Conservation (phyloP, 2,329 filamentous ascomycete species). For the Rutstroemia sp. region DNA sequence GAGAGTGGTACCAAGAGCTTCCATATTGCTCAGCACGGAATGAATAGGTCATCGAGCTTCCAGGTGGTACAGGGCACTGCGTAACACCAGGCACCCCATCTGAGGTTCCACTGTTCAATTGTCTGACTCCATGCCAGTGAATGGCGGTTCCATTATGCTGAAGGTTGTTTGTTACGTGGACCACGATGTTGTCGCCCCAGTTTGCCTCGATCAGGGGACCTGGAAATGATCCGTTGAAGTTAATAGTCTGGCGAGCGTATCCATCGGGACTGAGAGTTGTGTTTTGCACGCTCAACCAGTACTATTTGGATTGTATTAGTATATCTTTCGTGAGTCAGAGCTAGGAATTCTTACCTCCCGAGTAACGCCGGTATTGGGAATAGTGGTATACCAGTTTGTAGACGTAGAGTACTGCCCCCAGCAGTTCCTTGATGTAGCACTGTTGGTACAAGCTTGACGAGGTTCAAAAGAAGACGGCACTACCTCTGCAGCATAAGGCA, state of each 20-base stretch:
- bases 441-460: slow-evolving; percentile 23
- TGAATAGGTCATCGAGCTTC: too few relatives aligned
- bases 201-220: slow-evolving; percentile 35
- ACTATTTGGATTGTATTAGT: slow-evolving; percentile 8
- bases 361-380: slow-evolving; percentile 30
- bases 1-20: too few relatives aligned
- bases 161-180: too few relatives aligned
- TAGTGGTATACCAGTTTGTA: slow-evolving; percentile 25
- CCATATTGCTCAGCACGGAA: too few relatives aligned
- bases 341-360: slow-evolving; percentile 18
- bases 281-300: slow-evolving; percentile 22
- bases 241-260: slow-evolving; percentile 43
- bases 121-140: too few relatives aligned
- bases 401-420: slow-evolving; percentile 28
- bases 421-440: slow-evolving; percentile 25
- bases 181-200: slow-evolving; percentile 22
- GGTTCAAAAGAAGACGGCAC: slow-evolving; percentile 7
- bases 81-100: too few relatives aligned
- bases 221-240: slow-evolving; percentile 32
- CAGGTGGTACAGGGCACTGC: too few relatives aligned
- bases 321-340: too few relatives aligned
- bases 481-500: slow-evolving; percentile 14
- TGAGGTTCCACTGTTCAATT: too few relatives aligned
- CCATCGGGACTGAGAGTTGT: slow-evolving; percentile 33
- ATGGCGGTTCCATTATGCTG: too few relatives aligned